phyloP scores from a whole-genome alignment of 352 stramenopile species.

The Phytophthora cajani region DNA sequence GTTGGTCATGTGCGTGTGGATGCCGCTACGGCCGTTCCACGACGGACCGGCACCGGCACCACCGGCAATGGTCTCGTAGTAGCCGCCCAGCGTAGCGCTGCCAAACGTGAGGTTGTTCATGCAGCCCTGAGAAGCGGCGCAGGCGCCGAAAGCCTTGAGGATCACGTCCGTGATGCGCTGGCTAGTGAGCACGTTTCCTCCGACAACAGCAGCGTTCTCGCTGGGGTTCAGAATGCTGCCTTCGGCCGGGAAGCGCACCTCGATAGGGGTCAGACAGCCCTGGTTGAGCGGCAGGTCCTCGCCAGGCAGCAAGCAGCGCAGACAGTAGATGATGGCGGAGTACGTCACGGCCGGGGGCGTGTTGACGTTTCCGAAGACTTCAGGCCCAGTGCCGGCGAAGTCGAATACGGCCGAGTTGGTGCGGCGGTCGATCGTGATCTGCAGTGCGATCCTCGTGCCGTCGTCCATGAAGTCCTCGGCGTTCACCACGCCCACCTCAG shows the following conservation, averaged over 20 bases:
- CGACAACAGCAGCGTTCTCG: slow-evolving; percentile 95
- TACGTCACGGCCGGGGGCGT: slow-evolving; percentile 98
- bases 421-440: slow-evolving; percentile 95
- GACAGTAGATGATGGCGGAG: slow-evolving; percentile 99
- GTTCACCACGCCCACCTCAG: slow-evolving; percentile 86
- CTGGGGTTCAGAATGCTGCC: slow-evolving; percentile 97
- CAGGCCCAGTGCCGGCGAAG: slow-evolving; percentile 96
- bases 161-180: slow-evolving; percentile 99
- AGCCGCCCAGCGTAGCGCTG: slow-evolving; percentile 93
- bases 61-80: slow-evolving; percentile 99
- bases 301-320: slow-evolving; percentile 94
- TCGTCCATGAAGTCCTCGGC: slow-evolving; percentile 99
- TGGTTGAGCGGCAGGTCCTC: slow-evolving; percentile 98
- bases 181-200: slow-evolving; percentile 98
- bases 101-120: slow-evolving; percentile 99
- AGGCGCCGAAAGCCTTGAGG: slow-evolving; percentile 95
- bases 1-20: slow-evolving; percentile 99
- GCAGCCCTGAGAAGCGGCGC: slow-evolving; percentile 97
- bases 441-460: slow-evolving; percentile 96
- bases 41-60: slow-evolving; percentile 96
- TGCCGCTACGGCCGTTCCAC: slow-evolving; percentile 96
- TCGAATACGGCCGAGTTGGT: slow-evolving; percentile 95
- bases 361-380: slow-evolving; percentile 99
- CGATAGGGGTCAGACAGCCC: slow-evolving; percentile 96
- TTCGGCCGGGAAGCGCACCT: slow-evolving; percentile 94